Evolutionary conservation across 1,284 basidiomycete genomes (phyloP).

Genomic region (Pseudozyma pruni): DNA sequence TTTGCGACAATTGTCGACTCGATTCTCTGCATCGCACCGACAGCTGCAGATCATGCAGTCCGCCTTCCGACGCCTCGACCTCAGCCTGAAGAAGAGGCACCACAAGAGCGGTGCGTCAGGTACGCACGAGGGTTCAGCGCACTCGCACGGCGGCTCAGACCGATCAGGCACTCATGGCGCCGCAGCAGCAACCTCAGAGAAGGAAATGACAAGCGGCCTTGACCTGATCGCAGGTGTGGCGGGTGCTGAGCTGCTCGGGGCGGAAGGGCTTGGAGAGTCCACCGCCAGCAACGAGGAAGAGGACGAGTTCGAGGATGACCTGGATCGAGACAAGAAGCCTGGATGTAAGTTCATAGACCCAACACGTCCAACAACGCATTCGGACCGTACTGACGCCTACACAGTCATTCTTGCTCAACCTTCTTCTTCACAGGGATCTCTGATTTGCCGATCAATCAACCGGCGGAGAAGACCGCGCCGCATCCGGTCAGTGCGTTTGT

Average conservation of each 20-base stretch:
- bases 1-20: conserved; percentile 29
- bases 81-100: conserved; percentile 38
- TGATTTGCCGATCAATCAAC: conserved; percentile 47
- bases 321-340: conserved; percentile 28
- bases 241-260: conserved; percentile 36
- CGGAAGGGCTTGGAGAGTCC: conserved; percentile 28
- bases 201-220: conserved; percentile 41
- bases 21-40: conserved; percentile 43
- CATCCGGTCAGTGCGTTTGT: conserved; percentile 46
- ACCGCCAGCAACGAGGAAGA: conserved; percentile 36
- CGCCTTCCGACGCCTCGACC: conserved; percentile 39
- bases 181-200: conserved; percentile 7
- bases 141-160: conserved; percentile 5
- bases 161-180: conserved; percentile 5
- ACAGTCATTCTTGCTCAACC: background rate
- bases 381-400: background rate
- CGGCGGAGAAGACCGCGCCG: conserved; percentile 45
- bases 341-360: conserved; percentile 30
- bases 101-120: conserved; percentile 12
- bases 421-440: conserved; percentile 28
- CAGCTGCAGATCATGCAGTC: conserved; percentile 53
- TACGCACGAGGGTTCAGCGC: conserved; percentile 12
- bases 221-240: conserved; percentile 49
- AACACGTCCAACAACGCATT: background rate
- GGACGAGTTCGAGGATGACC: conserved; percentile 35